Evolutionary conservation across 179 eudicot species (phyloP).

Genomic region (Beta lomatogona): DNA sequence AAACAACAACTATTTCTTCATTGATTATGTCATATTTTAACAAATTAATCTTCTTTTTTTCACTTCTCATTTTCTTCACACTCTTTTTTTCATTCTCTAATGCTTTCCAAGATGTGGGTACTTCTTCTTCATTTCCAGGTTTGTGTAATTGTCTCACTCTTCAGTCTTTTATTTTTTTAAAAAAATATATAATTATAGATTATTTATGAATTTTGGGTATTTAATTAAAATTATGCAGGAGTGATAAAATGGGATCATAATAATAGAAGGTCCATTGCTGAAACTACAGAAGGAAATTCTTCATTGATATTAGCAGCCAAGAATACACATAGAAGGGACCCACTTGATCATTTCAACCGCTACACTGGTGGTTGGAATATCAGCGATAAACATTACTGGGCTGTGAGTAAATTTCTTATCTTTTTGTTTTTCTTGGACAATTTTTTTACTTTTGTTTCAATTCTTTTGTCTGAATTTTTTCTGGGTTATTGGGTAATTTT

Average conservation of each 20-base stretch:
- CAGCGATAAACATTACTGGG: conserved; percentile 58
- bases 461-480: background rate
- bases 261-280: conserved; percentile 42
- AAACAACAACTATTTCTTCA: background rate
- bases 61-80: conserved; percentile 16
- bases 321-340: conserved; percentile 79
- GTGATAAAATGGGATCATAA: conserved; percentile 16
- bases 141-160: background rate
- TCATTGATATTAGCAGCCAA: conserved; percentile 57
- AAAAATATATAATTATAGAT: no score
- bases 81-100: conserved; percentile 19
- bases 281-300: conserved; percentile 27
- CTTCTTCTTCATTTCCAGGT: conserved; percentile 27
- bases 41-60: conserved; percentile 13
- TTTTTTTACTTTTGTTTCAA: background rate
- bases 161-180: background rate
- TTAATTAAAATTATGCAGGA: conserved; percentile 18
- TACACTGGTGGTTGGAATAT: conserved; percentile 90
- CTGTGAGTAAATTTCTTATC: conserved; percentile 40
- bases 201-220: background rate
- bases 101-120: conserved; percentile 21
- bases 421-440: background rate
- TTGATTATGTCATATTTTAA: conserved; percentile 25
- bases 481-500: background rate
- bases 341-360: conserved; percentile 44